Conservation (phyloP, 805 yeast species). For the Yarrowia phangngaensis region DNA sequence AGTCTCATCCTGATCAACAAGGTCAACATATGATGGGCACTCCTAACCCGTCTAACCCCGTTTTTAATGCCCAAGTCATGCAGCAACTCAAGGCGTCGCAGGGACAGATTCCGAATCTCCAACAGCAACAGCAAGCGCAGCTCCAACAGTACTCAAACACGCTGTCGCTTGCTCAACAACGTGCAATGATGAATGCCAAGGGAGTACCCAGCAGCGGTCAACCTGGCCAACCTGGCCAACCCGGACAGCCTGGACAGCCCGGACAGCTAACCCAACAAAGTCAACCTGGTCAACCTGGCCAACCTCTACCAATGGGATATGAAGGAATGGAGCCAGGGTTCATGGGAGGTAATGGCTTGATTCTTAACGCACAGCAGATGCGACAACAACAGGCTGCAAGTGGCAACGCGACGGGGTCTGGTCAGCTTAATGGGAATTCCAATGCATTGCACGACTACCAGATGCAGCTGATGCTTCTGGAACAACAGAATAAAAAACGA, state of each 20-base stretch:
- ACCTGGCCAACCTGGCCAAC: slow-evolving; percentile 11
- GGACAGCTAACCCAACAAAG: neutral
- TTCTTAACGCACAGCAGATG: slow-evolving; percentile 28
- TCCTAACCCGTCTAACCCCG: slow-evolving; percentile 31
- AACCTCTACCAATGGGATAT: slow-evolving; percentile 13
- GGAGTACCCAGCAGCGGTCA: slow-evolving; percentile 29
- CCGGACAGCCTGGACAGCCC: slow-evolving; percentile 11
- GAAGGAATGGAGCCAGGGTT: slow-evolving; percentile 29
- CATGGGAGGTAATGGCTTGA: slow-evolving; percentile 30
- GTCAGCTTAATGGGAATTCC: slow-evolving; percentile 41
- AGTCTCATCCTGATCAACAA: slow-evolving; percentile 29
- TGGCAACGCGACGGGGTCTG: slow-evolving; percentile 33
- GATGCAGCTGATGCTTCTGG: slow-evolving; percentile 69
- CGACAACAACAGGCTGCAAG: slow-evolving; percentile 41
- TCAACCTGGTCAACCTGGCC: no score
- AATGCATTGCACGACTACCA: slow-evolving; percentile 78
- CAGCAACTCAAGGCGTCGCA: slow-evolving; percentile 35
- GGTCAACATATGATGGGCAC: slow-evolving; percentile 36
- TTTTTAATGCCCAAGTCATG: slow-evolving; percentile 34
- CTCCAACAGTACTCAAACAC: slow-evolving; percentile 32
- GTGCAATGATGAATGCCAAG: slow-evolving; percentile 33
- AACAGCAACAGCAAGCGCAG: slow-evolving; percentile 30
- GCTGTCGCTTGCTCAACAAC: slow-evolving; percentile 33
- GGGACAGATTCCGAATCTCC: slow-evolving; percentile 29
- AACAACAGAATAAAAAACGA: slow-evolving; percentile 69